Evolutionary conservation across 345 rosid genomes (phyloP).

Genomic region (Brassica carinata): DNA sequence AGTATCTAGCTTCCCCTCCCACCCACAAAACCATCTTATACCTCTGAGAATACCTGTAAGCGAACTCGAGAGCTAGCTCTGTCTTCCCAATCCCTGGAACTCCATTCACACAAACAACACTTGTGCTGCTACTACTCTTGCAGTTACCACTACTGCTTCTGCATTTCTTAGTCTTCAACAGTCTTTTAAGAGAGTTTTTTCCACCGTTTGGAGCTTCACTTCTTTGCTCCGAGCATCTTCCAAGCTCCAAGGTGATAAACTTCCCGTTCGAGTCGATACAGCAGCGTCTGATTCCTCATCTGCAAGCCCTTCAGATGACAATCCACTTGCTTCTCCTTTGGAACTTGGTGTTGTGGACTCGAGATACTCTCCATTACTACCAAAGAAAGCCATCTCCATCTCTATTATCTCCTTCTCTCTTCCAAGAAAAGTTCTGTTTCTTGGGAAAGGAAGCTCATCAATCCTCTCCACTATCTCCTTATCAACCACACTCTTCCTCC

Average conservation of each 20-base stretch:
- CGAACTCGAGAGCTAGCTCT: constrained; percentile 85
- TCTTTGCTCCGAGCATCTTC: constrained; percentile 64
- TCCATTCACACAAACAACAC: constrained; percentile 75
- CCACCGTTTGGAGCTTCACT: constrained; percentile 58
- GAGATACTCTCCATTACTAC: constrained; percentile 51
- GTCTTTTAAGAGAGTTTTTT: constrained; percentile 63
- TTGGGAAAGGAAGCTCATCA: constrained; percentile 78
- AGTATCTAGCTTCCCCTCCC: constrained; percentile 82
- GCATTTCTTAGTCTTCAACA: constrained; percentile 66
- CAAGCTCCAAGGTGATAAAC: constrained; percentile 70
- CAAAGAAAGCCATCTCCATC: constrained; percentile 75
- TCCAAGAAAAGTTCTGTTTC: constrained; percentile 69
- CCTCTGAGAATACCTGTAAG: constrained; percentile 73
- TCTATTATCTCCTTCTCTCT: constrained; percentile 79
- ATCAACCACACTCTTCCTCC: constrained; percentile 70
- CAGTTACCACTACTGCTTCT: constrained; percentile 57
- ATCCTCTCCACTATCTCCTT: constrained; percentile 49
- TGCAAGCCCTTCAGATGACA: constrained; percentile 70
- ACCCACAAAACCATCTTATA: constrained; percentile 93
- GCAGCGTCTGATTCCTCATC: constrained; percentile 71
- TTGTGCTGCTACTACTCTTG: constrained; percentile 51
- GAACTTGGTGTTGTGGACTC: constrained; percentile 51
- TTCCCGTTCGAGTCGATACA: constrained; percentile 49
- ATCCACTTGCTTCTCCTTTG: constrained; percentile 73
- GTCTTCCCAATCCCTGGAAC: constrained; percentile 84